Evolutionary conservation across 495 filamentous ascomycete species (phyloP).

Genomic region (Lasiosphaeria hispida): DNA sequence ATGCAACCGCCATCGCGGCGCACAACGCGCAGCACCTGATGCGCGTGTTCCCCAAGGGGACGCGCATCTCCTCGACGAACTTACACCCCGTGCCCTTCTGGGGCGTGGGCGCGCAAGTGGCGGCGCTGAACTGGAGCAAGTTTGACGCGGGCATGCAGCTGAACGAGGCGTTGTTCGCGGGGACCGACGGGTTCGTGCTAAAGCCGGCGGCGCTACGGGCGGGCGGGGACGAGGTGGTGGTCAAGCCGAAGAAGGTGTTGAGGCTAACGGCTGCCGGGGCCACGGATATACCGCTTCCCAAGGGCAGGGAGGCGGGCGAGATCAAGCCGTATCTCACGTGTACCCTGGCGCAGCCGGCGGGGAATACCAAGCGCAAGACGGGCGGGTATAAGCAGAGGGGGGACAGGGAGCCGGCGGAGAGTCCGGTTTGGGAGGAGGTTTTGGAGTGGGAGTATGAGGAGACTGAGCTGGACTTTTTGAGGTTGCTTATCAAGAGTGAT

Average conservation of each 20-base stretch:
- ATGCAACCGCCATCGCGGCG: slow-evolving; percentile 39
- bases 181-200: slow-evolving; percentile 52
- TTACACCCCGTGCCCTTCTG: slow-evolving; percentile 51
- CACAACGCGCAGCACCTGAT: slow-evolving; percentile 54
- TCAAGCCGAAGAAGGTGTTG: slow-evolving; percentile 34
- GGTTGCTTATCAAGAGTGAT: slow-evolving; percentile 54
- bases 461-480: slow-evolving; percentile 51
- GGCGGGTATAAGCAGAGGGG: slow-evolving; percentile 3
- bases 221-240: slow-evolving; percentile 38
- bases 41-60: slow-evolving; percentile 57
- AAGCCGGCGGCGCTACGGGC: slow-evolving; percentile 50
- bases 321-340: slow-evolving; percentile 55
- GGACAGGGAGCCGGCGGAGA: slow-evolving; percentile 27
- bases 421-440: slow-evolving; percentile 52
- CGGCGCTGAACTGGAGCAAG: slow-evolving; percentile 58
- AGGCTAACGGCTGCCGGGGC: slow-evolving; percentile 49
- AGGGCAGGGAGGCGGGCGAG: slow-evolving; percentile 32
- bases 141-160: slow-evolving; percentile 53
- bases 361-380: slow-evolving; percentile 50
- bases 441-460: slow-evolving; percentile 56
- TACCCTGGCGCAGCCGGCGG: slow-evolving; percentile 43
- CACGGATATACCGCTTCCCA: slow-evolving; percentile 45
- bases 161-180: slow-evolving; percentile 55
- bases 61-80: slow-evolving; percentile 54
- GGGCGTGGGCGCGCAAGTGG: slow-evolving; percentile 54